phyloP scores from a whole-genome alignment of 192 early-diverging fungal genomes.

The Umbelopsis vinacea region DNA sequence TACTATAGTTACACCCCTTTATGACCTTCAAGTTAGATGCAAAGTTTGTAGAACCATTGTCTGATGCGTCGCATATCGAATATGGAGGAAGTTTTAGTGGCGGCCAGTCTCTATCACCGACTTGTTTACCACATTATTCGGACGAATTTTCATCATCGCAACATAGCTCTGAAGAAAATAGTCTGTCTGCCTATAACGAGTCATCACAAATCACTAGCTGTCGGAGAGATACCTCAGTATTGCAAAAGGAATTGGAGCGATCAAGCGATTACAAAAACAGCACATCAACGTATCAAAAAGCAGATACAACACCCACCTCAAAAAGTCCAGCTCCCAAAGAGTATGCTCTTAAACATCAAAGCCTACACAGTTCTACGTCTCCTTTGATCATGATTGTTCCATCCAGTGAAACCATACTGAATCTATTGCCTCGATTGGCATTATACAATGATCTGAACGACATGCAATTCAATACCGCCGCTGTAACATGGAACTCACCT shows the following conservation, averaged over 20 bases:
- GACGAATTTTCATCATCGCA: too few species aligned
- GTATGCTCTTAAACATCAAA: background rate
- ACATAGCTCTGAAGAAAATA: too few species aligned
- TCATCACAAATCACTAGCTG: too few species aligned
- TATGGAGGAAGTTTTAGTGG: too few species aligned
- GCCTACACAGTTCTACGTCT: background rate
- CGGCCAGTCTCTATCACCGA: too few species aligned
- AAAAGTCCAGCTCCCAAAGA: background rate
- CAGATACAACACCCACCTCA: background rate
- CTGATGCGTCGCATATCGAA: too few species aligned
- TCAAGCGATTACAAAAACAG: background rate
- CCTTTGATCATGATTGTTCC: background rate
- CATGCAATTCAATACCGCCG: background rate
- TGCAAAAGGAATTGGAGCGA: too few species aligned
- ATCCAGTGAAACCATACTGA: background rate
- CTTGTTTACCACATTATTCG: too few species aligned
- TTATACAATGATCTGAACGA: background rate
- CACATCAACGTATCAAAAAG: background rate
- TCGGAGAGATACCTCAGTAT: too few species aligned
- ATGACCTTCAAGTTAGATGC: background rate
- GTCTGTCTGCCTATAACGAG: too few species aligned
- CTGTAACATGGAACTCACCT: background rate
- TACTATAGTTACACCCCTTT: background rate
- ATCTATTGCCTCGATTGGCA: background rate
- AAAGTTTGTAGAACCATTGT: too few species aligned